These are phyloP conservation scores for Rhododendron vialii DNA, from an alignment of 148 eudicot species.

Conservation along the genomic window DNA sequence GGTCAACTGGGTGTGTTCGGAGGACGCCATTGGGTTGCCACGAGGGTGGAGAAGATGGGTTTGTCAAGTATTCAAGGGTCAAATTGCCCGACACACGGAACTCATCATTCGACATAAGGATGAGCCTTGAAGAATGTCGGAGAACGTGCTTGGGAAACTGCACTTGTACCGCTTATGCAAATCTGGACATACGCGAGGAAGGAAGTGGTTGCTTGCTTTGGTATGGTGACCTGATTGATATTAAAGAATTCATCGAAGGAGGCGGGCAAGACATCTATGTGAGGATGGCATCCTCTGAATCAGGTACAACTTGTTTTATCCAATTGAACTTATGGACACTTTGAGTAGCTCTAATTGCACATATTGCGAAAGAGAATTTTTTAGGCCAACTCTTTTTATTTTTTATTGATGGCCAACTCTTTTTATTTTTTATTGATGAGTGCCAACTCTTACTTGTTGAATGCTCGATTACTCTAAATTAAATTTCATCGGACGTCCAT, in stretches of 20 bases:
- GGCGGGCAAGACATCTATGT: constrained; percentile 30
- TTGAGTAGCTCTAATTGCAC: no score
- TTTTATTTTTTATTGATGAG: no score
- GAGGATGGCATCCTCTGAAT: constrained; percentile 31
- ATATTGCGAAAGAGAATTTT: no score
- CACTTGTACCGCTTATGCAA: constrained; percentile 35
- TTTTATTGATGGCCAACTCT: no score
- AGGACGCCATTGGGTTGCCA: constrained; percentile 18
- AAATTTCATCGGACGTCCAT: no score
- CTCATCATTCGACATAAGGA: constrained; percentile 28
- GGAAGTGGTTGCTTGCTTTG: constrained; percentile 47
- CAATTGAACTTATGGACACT: no score
- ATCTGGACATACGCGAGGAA: constrained; percentile 18
- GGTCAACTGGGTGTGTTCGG: constrained; percentile 38
- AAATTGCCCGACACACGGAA: constrained; percentile 29
- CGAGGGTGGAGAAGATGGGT: constrained; percentile 24
- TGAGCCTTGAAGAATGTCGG: constrained; percentile 32
- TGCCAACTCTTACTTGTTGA: no score
- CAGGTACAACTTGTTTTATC: not conserved
- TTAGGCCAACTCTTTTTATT: no score
- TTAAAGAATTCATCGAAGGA: constrained; percentile 13
- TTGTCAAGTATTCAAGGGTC: constrained; percentile 16
- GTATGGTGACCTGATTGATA: constrained; percentile 29
- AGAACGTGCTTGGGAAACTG: constrained; percentile 32
- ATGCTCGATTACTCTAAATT: no score